Base-by-base conservation (phyloP, 164 flowering plant genomes). In the Magnolia changhungtana region DNA sequence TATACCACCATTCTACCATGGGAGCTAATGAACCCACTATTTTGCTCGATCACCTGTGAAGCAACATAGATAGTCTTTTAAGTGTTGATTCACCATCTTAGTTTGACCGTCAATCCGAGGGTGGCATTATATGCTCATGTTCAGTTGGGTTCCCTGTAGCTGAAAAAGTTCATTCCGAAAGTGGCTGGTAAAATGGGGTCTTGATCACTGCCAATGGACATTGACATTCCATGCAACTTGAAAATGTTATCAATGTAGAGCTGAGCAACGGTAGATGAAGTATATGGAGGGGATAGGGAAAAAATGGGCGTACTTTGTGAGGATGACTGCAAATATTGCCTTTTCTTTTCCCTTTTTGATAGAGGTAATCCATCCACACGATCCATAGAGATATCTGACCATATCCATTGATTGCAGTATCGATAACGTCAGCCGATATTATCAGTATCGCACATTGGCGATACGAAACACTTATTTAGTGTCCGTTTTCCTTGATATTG, bases 21-120 rank as follows among this genome's bases (percentile, higher is more conserved):
- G 73, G 2, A 71, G 37, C 63, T 21, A 50, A 50, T 24, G 9
- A 24, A 67, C 21, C 75, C 66, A 73, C 21, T 29, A 7, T 8
- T 10, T 23, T 51, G 52, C 13, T 9, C 5, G 13, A 11, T 19
- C 49, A 61, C 45, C 20, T 50, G 63, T 21, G 20, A 71, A 51
- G 50, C 74, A 71, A n/a, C 0, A 4, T 3, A 52, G 27, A 27
- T 50, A 50, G 1, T 18, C 61, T 59, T 50, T 67, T 4, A 73
- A 4, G 18, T 67, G 29, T 8, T 55, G 20, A 24, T 73, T 73
- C 6, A 73, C 37, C 20, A 61, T 20, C 29, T 73, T 20, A 1
- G 7, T 59, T 52, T 73, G 75, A 19, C 75, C 67, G 61, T 31
- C 52, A 24, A 50, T 73, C 16, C 31, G 61, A 4, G 75, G 75